A percentile compares a stretch with the other conserved stretches of the same genome.
phyloP scores from a whole-genome alignment of 169 alveolate species.

The Cyclospora cayetanensis region DNA sequence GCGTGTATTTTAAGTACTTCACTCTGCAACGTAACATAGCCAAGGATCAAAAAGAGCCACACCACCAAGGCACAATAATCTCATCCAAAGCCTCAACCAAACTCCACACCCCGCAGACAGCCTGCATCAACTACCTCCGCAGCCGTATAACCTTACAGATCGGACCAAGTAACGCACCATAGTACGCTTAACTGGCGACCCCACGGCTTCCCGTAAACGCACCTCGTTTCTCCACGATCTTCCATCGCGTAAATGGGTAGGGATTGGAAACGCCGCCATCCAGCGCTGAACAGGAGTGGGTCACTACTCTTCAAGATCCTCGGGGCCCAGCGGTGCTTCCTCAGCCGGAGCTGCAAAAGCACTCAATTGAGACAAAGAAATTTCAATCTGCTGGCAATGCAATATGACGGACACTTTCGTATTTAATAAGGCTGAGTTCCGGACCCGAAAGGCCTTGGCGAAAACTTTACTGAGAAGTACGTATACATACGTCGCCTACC shows the following conservation, averaged over 20 bases:
- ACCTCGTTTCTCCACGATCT: constrained; percentile 92
- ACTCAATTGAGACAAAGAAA: neutral
- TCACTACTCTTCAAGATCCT: constrained; percentile 96
- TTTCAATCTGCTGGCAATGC: neutral
- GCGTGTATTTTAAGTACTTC: constrained; percentile 92
- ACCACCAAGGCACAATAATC: neutral
- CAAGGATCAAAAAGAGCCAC: neutral
- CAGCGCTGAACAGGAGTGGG: constrained; percentile 97
- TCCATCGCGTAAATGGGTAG: constrained; percentile 95
- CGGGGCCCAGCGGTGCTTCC: constrained; percentile 94
- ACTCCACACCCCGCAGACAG: neutral
- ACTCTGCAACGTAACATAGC: neutral
- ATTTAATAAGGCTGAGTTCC: no score
- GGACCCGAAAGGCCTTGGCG: neutral
- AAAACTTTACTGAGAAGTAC: neutral
- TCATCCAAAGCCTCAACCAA: neutral
- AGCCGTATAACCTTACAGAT: no score
- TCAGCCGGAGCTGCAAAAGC: neutral
- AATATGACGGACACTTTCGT: neutral
- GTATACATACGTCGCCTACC: neutral
- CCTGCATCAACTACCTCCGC: neutral
- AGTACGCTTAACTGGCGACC: no score
- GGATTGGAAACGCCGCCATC: constrained; percentile 99
- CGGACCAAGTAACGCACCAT: no score
- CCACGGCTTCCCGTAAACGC: constrained; percentile 82